phyloP scores from a whole-genome alignment of 1,139 yeast species.

The Hansenula lynferdii region DNA sequence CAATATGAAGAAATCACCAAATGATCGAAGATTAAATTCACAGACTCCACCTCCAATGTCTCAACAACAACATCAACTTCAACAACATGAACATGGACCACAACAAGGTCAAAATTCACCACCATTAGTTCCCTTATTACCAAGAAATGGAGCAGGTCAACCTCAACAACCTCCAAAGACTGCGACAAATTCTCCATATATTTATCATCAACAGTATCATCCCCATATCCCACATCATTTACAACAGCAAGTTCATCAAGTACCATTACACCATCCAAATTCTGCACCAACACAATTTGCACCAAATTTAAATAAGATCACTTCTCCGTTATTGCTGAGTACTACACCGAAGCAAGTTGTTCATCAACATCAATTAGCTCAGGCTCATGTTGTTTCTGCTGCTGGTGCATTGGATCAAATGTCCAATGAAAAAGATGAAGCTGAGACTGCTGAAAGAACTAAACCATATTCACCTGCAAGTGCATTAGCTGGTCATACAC shows the following conservation, averaged over 20 bases:
- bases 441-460: not conserved
- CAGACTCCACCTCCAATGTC: constrained; percentile 1
- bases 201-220: constrained; percentile 13
- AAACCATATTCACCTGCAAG: constrained; percentile 21
- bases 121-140: constrained; percentile 19
- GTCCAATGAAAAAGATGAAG: constrained; percentile 4
- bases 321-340: constrained; percentile 55
- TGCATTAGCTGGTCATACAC: constrained; percentile 10
- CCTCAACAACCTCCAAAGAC: constrained; percentile 5
- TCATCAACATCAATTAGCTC: constrained; percentile 17
- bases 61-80: not conserved
- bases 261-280: constrained; percentile 62
- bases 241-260: constrained; percentile 17
- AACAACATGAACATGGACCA: not conserved
- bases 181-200: constrained; percentile 14
- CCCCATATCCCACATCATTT: constrained; percentile 27
- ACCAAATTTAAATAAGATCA: constrained; percentile 55
- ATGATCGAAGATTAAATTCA: not conserved
- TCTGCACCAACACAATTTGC: constrained; percentile 71
- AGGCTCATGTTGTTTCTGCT: constrained; percentile 45
- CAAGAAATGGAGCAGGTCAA: constrained; percentile 8
- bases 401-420: constrained; percentile 26
- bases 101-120: constrained; percentile 12
- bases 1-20: not conserved
- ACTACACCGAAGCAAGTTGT: constrained; percentile 32